These are phyloP conservation scores for rapeseed (Brassica napus) DNA, from an alignment of 345 rosid genomes.

Conservation along the genomic window DNA sequence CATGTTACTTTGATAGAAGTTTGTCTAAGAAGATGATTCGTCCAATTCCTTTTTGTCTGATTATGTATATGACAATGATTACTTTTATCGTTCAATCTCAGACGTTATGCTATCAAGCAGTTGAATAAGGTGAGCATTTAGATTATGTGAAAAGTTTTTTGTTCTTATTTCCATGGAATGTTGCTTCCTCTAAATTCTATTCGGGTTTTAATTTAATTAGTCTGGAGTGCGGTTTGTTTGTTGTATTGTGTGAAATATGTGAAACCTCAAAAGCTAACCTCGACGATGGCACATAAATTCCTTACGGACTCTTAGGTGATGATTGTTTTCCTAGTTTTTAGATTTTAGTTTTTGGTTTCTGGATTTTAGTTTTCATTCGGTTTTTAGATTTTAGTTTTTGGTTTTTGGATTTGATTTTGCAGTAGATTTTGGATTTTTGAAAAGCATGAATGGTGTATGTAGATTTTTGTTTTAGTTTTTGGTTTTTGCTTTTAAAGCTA, in stretches of 20 bases:
- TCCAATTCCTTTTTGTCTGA: background rate
- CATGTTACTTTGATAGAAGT: slow-evolving; percentile 94
- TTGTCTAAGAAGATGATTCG: slow-evolving; percentile 26
- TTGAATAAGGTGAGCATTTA: slow-evolving; percentile 63
- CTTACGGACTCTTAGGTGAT: slow-evolving; percentile 58
- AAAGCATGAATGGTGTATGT: too few relatives aligned
- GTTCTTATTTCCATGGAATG: background rate
- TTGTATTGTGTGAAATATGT: slow-evolving; percentile 82
- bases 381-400: too few relatives aligned
- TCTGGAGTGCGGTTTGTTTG: slow-evolving; percentile 86
- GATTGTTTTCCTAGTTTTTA: too few relatives aligned
- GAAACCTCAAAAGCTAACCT: slow-evolving; percentile 69
- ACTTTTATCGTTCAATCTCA: slow-evolving; percentile 82
- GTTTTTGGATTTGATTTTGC: too few relatives aligned
- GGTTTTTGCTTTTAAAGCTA: too few relatives aligned
- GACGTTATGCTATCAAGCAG: slow-evolving; percentile 86
- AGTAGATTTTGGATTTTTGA: too few relatives aligned
- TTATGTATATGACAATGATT: slow-evolving; percentile 65
- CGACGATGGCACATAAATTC: slow-evolving; percentile 79
- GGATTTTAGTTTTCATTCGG: too few relatives aligned
- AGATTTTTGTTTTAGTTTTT: too few relatives aligned
- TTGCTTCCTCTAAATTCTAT: background rate
- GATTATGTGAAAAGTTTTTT: background rate
- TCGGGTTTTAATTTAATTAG: slow-evolving; percentile 43
- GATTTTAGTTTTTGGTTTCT: too few relatives aligned